These are phyloP conservation scores for Phialocephala subalpina DNA, from an alignment of 2,329 filamentous ascomycete species.

Conservation along the genomic window DNA sequence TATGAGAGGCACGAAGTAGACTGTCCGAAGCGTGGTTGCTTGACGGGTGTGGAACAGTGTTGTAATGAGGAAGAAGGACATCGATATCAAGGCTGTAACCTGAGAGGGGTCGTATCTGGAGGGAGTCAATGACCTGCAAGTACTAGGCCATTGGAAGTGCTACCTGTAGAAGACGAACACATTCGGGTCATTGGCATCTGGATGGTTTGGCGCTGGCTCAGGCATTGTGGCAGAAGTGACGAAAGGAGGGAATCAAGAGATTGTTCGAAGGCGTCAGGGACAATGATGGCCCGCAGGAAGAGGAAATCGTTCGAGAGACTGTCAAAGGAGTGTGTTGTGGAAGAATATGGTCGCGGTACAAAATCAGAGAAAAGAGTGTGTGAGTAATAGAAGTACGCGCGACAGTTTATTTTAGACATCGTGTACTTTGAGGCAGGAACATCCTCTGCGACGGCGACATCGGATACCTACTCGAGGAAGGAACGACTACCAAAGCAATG, in stretches of 20 bases:
- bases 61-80: conserved; percentile 43
- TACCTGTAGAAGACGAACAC: conserved; percentile 39
- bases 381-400: not conserved
- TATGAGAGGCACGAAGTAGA: conserved; percentile 54
- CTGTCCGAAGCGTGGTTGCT: conserved; percentile 39
- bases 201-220: not conserved
- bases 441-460: not conserved
- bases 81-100: conserved; percentile 51
- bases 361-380: conserved; percentile 3
- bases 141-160: conserved; percentile 41
- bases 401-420: not conserved
- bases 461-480: too few relatives aligned
- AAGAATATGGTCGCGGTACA: not conserved
- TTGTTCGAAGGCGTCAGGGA: not conserved
- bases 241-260: not conserved
- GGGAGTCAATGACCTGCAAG: not conserved
- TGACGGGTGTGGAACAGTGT: conserved; percentile 44
- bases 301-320: not conserved
- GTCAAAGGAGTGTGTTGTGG: conserved; percentile 8
- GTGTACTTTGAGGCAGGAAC: not conserved
- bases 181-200: conserved; percentile 42
- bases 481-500: too few relatives aligned
- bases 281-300: not conserved
- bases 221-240: not conserved
- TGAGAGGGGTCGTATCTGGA: conserved; percentile 54